Evolutionary conservation across 2,329 filamentous ascomycete species (phyloP), one percentile per base, ranked within the genome.

Genomic region (Trichothecium roseum): DNA sequence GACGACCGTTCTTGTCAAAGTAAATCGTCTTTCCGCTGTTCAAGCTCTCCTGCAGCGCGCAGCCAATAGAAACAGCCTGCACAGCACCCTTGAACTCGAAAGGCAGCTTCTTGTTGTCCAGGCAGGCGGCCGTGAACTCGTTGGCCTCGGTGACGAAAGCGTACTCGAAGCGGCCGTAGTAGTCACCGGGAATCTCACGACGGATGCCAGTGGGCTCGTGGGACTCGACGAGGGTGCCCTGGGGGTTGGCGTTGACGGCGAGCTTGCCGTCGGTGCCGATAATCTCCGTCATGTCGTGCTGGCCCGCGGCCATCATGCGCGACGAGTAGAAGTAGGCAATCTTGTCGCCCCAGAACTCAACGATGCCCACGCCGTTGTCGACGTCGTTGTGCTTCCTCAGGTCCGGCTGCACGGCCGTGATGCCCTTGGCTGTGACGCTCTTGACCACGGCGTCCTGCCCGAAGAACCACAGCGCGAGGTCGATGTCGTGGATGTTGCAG

Each of bases 401-500:
- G 12, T 53, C 52, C 10, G 53, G 53, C 37, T 55, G 51, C 18
- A 55, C 53, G 8, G 53, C 53, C 14, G 45, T 48, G 38, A 55
- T 55, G 3, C 53, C 53, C 9, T 47, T 44, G 5, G 53, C 53
- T 4, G 51, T 42, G 8, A 54, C 50, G 27, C 45, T 50, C 42
- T 55, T 55, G 36, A 52, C 45, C 4, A 51, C 42, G 2, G 45
- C 46, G 30, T 56, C 48, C 18, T 55, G 46, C 26, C 47, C 50
- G 28, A 56, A 53, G 43, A 52, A 55, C 53, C 53, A 56, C 17
- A 56, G 40, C 1, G 53, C 46, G 22, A 56, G 46, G 32, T 56
- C 53, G 33, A 83, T 82, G 45, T 83, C 78, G 59, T 83, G 78
- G 47, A 83, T 74, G 35, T 72, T 74, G 57, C 73, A 78, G 60